Conservation (phyloP, 139 green algal species). For the Asterochloris sp. region DNA sequence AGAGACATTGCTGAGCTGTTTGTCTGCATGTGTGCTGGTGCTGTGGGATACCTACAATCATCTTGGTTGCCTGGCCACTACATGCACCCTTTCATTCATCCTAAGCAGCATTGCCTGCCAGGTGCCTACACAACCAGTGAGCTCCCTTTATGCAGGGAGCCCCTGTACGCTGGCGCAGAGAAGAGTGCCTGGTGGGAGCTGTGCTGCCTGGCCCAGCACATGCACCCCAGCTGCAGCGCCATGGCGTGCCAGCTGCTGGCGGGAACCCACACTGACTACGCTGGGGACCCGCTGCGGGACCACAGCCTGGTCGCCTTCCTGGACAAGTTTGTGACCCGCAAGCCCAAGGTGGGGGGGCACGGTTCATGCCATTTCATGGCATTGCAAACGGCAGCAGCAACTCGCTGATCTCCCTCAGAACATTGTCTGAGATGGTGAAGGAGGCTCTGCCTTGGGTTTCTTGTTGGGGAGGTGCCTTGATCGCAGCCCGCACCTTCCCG, state of each 20-base stretch:
- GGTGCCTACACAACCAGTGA: background rate
- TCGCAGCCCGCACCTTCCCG: too few species aligned
- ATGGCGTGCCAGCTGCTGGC: conserved; percentile 84
- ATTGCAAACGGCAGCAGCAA: too few species aligned
- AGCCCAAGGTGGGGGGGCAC: conserved; percentile 65
- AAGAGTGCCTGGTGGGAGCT: conserved; percentile 90
- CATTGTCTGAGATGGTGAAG: too few species aligned
- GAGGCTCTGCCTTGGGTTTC: too few species aligned
- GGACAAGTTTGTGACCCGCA: conserved; percentile 92
- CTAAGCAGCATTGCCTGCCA: too few species aligned
- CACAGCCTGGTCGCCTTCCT: conserved; percentile 82
- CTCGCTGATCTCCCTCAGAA: too few species aligned
- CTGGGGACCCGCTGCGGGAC: conserved; percentile 87
- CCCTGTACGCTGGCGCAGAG: conserved; percentile 69
- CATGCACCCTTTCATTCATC: too few species aligned
- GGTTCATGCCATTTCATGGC: too few species aligned
- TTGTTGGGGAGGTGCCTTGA: too few species aligned
- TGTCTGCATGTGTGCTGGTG: too few species aligned
- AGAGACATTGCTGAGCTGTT: too few species aligned
- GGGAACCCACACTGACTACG: conserved; percentile 75
- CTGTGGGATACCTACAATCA: background rate
- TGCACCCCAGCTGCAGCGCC: conserved; percentile 82
- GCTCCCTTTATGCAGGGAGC: conserved; percentile 52
- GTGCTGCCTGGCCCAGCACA: conserved; percentile 65
- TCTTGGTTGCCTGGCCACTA: background rate